These are phyloP conservation scores for Saccharomycopsis hybrid DNA, from an alignment of 1,139 yeast species.

Conservation along the genomic window DNA sequence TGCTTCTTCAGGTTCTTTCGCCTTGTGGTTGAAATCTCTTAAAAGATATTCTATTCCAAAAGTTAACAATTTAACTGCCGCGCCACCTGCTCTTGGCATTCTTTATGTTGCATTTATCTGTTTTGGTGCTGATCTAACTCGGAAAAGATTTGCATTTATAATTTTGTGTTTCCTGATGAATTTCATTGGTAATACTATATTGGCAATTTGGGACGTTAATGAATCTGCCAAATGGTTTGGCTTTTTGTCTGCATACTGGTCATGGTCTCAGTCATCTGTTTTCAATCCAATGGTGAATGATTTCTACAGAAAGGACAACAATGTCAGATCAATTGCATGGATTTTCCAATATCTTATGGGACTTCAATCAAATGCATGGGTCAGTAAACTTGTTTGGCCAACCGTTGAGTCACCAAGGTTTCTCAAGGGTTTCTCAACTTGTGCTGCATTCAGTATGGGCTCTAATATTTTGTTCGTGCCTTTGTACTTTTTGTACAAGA, in stretches of 20 bases:
- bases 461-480: conserved; percentile 22
- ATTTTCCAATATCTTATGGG: conserved; percentile 39
- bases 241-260: conserved; percentile 38
- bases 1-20: conserved; percentile 41
- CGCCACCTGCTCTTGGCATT: conserved; percentile 50
- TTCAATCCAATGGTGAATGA: conserved; percentile 42
- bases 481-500: conserved; percentile 40
- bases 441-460: conserved; percentile 27
- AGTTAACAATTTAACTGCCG: conserved; percentile 37
- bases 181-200: conserved; percentile 32
- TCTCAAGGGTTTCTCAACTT: conserved; percentile 43
- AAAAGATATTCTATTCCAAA: conserved; percentile 34
- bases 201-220: conserved; percentile 42
- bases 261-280: conserved; percentile 42
- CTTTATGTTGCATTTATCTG: conserved; percentile 41
- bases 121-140: conserved; percentile 41
- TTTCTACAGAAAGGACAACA: conserved; percentile 39
- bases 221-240: conserved; percentile 43
- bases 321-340: conserved; percentile 39
- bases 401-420: conserved; percentile 48
- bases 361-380: conserved; percentile 38
- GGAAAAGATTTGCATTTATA: conserved; percentile 40
- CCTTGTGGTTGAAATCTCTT: conserved; percentile 47
- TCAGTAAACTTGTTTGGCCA: conserved; percentile 41
- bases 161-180: conserved; percentile 36